Conservation (phyloP, 2,329 filamentous ascomycete genomes). For the Triangularia verruculosa region DNA sequence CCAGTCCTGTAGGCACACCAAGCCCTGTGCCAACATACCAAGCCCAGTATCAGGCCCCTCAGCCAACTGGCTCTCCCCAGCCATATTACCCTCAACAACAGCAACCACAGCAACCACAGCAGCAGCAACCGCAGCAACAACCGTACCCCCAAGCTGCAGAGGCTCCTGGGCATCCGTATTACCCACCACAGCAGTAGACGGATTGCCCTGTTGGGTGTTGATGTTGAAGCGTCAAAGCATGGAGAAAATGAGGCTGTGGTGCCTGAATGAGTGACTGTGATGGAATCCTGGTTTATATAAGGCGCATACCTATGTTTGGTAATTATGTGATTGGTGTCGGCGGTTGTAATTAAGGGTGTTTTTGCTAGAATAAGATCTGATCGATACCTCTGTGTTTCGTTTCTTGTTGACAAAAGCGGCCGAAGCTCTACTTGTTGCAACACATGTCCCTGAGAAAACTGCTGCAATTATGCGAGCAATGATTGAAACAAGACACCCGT, state of each 20-base stretch:
- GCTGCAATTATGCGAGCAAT: not conserved
- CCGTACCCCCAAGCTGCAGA: conserved; percentile 7
- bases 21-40: not conserved
- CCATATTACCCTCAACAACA: conserved; percentile 20
- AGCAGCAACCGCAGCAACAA: conserved; percentile 17
- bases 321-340: not conserved
- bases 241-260: not conserved
- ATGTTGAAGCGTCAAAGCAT: not conserved
- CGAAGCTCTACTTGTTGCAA: not conserved
- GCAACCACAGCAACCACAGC: conserved; percentile 17
- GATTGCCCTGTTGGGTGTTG: too few species aligned
- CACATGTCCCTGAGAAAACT: not conserved
- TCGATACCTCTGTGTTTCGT: not conserved
- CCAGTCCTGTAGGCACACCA: conserved; percentile 5
- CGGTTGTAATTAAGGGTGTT: not conserved
- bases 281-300: not conserved
- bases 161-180: conserved; percentile 16
- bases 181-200: conserved; percentile 15
- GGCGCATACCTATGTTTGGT: not conserved
- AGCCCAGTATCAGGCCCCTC: not conserved
- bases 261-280: not conserved
- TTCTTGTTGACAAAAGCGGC: not conserved
- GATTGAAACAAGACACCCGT: not conserved
- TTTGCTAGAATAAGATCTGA: not conserved
- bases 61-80: not conserved